phyloP scores from a whole-genome alignment of 176 grass and related monocot genomes.

The Avena eriantha region DNA sequence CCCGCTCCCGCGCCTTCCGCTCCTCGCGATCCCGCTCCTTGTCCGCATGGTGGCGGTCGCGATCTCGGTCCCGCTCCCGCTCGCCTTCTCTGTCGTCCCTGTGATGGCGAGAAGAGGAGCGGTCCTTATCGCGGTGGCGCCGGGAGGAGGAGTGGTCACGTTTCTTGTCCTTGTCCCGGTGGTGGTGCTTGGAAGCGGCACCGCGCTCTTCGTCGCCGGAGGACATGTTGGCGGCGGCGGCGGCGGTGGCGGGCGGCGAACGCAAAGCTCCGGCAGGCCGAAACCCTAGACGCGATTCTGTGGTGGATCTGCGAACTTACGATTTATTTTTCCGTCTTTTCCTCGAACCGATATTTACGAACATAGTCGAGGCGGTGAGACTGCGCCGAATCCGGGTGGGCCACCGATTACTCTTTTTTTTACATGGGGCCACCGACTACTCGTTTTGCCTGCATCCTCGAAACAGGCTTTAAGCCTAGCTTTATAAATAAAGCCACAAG shows the following conservation, averaged over 20 bases:
- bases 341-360: not conserved
- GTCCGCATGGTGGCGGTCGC: constrained; percentile 44
- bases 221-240: constrained; percentile 39
- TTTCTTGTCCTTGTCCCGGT: constrained; percentile 51
- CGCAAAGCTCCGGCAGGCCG: constrained; percentile 10
- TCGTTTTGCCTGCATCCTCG: too few species aligned
- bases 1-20: constrained; percentile 45
- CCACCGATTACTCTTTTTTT: too few species aligned
- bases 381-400: too few species aligned
- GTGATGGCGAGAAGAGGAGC: constrained; percentile 41
- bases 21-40: constrained; percentile 45
- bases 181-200: constrained; percentile 44
- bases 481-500: too few species aligned
- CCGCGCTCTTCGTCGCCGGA: constrained; percentile 49
- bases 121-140: constrained; percentile 37
- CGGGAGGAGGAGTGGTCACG: constrained; percentile 42
- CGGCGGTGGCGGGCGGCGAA: constrained; percentile 18
- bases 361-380: not conserved
- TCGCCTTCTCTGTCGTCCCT: constrained; percentile 52
- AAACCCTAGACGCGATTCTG: constrained; percentile 48
- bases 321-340: not conserved
- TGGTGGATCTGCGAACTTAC: not conserved
- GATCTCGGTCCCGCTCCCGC: constrained; percentile 53
- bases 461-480: too few species aligned
- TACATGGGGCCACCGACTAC: too few species aligned